phyloP scores from a whole-genome alignment of 176 grass and related monocot species.

The Raddia distichophylla region DNA sequence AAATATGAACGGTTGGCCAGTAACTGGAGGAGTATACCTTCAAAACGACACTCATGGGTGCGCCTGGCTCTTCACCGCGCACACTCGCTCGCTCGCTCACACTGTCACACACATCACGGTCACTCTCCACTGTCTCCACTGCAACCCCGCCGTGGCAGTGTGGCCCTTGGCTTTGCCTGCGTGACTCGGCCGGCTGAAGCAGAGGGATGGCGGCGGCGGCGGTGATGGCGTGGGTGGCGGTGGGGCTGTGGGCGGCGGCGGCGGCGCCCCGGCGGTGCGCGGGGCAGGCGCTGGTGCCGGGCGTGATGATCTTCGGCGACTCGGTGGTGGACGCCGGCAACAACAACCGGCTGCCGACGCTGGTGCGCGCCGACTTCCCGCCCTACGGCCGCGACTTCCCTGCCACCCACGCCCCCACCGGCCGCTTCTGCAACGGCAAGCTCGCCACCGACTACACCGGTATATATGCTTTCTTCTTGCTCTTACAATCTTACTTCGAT shows the following conservation, averaged over 20 bases:
- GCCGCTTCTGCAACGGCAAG: constrained; percentile 98
- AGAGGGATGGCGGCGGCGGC: neutral
- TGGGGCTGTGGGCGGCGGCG: neutral
- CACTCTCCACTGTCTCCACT: too few relatives aligned
- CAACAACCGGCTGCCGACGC: constrained; percentile 82
- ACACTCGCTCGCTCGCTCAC: neutral
- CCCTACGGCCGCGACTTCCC: constrained; percentile 92
- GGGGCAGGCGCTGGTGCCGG: constrained; percentile 83
- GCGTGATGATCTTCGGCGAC: constrained; percentile 94
- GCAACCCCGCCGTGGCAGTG: too few relatives aligned
- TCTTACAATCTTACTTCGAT: too few relatives aligned
- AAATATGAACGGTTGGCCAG: too few relatives aligned
- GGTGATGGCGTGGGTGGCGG: neutral
- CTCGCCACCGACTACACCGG: constrained; percentile 93
- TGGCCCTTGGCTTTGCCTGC: neutral
- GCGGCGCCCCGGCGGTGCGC: neutral
- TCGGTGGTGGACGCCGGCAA: constrained; percentile 92
- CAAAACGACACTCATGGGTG: neutral
- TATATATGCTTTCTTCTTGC: neutral
- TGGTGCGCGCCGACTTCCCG: constrained; percentile 90
- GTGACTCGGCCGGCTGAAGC: neutral
- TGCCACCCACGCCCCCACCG: constrained; percentile 61
- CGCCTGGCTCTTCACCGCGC: too few relatives aligned
- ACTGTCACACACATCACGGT: too few relatives aligned
- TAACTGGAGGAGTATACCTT: too few relatives aligned